These are phyloP conservation scores for Neurospora sp. DNA, from an alignment of 2,329 filamentous ascomycete species.

Conservation along the genomic window DNA sequence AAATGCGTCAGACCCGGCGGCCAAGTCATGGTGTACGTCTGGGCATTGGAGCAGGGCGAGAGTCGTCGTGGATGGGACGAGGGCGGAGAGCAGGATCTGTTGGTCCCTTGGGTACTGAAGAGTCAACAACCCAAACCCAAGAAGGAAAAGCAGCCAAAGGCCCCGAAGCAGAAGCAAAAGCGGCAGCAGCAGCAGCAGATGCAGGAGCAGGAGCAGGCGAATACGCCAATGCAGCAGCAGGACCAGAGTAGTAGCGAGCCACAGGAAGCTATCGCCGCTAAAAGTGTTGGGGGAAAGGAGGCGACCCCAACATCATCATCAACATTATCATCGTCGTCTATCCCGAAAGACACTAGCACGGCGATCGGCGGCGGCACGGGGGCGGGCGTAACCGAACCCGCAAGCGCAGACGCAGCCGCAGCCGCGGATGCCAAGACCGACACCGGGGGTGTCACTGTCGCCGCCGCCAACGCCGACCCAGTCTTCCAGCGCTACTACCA, in stretches of 20 bases:
- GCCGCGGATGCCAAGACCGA: background rate
- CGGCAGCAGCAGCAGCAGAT: slow-evolving; percentile 1
- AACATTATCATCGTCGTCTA: background rate
- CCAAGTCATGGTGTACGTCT: slow-evolving; percentile 75
- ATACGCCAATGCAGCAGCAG: background rate
- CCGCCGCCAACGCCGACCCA: slow-evolving; percentile 11
- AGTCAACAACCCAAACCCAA: slow-evolving; percentile 14
- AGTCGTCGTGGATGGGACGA: slow-evolving; percentile 86
- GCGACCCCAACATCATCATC: background rate
- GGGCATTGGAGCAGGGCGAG: slow-evolving; percentile 84
- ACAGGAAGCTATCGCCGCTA: background rate
- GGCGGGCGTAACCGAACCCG: background rate
- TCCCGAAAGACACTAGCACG: background rate
- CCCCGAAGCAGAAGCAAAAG: slow-evolving; percentile 5
- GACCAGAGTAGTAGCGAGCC: slow-evolving; percentile 25
- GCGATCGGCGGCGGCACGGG: background rate
- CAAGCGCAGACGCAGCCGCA: background rate
- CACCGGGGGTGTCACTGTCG: background rate
- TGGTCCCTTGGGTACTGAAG: slow-evolving; percentile 87
- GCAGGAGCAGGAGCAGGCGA: slow-evolving; percentile 1
- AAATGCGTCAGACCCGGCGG: slow-evolving; percentile 52
- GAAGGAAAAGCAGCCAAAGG: slow-evolving; percentile 21
- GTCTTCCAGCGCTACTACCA: slow-evolving; percentile 92
- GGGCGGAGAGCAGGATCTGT: slow-evolving; percentile 74
- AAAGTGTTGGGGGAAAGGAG: background rate